A percentile compares a stretch with the other conserved stretches of the same genome.
These are phyloP conservation scores for Colletotrichum coccodes DNA, from an alignment of 2,329 filamentous ascomycete genomes.

Conservation along the genomic window DNA sequence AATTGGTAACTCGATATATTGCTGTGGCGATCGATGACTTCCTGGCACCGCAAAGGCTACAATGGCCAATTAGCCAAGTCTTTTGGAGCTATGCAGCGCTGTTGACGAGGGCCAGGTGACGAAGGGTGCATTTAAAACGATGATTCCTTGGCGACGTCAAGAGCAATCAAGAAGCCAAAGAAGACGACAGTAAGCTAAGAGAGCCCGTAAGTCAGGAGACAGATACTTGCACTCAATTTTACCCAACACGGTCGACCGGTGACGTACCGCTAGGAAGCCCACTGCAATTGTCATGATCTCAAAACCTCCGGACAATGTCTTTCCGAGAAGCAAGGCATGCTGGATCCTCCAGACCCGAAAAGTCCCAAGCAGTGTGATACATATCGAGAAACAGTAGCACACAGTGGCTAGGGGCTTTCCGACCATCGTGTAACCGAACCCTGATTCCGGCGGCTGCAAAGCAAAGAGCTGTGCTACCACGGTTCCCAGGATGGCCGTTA, in stretches of 20 bases:
- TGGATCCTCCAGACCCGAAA: slow-evolving; percentile 45
- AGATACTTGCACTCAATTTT: no score
- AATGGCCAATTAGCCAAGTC: not conserved
- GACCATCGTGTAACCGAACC: slow-evolving; percentile 68
- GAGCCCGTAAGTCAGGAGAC: not conserved
- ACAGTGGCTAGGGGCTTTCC: slow-evolving; percentile 66
- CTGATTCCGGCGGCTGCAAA: slow-evolving; percentile 49
- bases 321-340: slow-evolving; percentile 40
- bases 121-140: not conserved
- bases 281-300: slow-evolving; percentile 37
- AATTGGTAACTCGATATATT: not conserved
- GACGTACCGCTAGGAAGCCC: slow-evolving; percentile 31
- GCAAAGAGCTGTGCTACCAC: slow-evolving; percentile 75
- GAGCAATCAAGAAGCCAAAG: slow-evolving; percentile 31
- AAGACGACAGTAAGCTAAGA: slow-evolving; percentile 17
- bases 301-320: slow-evolving; percentile 43
- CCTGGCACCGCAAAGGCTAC: no score
- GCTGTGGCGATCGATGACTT: no score
- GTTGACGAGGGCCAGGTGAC: not conserved
- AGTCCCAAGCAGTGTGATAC: slow-evolving; percentile 43
- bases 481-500: slow-evolving; percentile 75
- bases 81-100: not conserved
- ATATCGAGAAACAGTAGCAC: slow-evolving; percentile 52
- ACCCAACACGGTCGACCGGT: no score
- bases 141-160: slow-evolving; percentile 31